Conservation (phyloP, 2,329 filamentous ascomycete species). For the Tympanopsis confertula region DNA sequence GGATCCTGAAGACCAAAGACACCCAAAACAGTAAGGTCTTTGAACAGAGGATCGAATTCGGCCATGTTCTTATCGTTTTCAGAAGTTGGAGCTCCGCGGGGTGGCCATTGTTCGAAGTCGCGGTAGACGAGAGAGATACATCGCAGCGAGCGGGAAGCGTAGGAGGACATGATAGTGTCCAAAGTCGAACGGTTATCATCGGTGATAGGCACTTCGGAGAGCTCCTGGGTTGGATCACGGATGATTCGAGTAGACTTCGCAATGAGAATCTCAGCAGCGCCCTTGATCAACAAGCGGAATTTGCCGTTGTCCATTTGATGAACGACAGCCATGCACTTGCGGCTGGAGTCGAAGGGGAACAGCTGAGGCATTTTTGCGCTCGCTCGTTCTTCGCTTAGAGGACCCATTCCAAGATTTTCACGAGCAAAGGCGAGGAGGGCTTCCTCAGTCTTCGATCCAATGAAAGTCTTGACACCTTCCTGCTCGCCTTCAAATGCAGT, state of each 20-base stretch:
- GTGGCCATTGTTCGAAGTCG: constrained; percentile 25
- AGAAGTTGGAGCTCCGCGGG: constrained; percentile 6
- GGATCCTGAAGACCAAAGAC: constrained; percentile 9
- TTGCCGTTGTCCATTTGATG: constrained; percentile 39
- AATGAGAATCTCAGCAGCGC: constrained; percentile 36
- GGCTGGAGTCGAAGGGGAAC: constrained; percentile 20
- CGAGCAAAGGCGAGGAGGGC: constrained; percentile 60
- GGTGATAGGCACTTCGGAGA: background rate
- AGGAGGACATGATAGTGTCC: constrained; percentile 19
- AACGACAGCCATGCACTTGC: constrained; percentile 61
- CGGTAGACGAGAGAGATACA: constrained; percentile 26
- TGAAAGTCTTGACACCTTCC: constrained; percentile 44
- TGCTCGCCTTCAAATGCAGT: constrained; percentile 55
- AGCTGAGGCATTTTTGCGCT: constrained; percentile 38
- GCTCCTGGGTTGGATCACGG: constrained; percentile 6
- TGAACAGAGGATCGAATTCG: background rate
- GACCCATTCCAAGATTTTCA: constrained; percentile 52
- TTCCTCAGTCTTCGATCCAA: constrained; percentile 70
- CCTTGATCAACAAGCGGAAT: constrained; percentile 44
- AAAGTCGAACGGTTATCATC: constrained; percentile 5
- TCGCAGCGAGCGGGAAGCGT: constrained; percentile 24
- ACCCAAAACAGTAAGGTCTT: background rate
- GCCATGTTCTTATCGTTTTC: background rate
- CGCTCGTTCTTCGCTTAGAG: constrained; percentile 46
- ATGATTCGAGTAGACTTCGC: constrained; percentile 23